A percentile compares a stretch with the other conserved stretches of the same genome.
Evolutionary conservation across 129 eudicot genomes (phyloP).

Genomic region (Oenanthe sinensis): DNA sequence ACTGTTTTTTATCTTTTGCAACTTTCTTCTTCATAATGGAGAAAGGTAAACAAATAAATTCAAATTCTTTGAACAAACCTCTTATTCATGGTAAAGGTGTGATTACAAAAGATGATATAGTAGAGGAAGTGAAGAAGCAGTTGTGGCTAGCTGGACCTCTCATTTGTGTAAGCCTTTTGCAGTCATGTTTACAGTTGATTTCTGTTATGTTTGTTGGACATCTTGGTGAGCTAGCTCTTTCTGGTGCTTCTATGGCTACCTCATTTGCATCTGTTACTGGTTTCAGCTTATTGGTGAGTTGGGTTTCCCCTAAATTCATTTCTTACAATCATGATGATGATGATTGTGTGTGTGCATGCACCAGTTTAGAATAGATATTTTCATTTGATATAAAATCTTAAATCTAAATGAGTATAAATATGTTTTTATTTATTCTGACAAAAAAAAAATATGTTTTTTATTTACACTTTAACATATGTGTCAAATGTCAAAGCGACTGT

Average conservation of each 20-base stretch:
- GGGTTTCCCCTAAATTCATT: not conserved
- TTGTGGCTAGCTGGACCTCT: constrained; percentile 65
- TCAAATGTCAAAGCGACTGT: no score
- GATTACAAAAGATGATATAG: constrained; percentile 31
- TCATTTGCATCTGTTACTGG: constrained; percentile 83
- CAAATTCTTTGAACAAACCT: not conserved
- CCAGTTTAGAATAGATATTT: no score
- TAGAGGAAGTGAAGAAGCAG: constrained; percentile 62
- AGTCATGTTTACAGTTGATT: constrained; percentile 43
- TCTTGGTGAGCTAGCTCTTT: constrained; percentile 71
- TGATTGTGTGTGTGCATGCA: not conserved
- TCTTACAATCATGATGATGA: not conserved
- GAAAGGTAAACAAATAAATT: not conserved
- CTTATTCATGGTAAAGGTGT: not conserved
- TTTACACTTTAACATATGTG: no score
- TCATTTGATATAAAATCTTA: no score
- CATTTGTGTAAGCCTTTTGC: constrained; percentile 43
- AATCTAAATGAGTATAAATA: no score
- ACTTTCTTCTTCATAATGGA: not conserved
- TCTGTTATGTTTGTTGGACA: constrained; percentile 92
- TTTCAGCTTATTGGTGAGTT: constrained; percentile 48
- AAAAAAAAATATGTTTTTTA: no score
- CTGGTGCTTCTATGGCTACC: constrained; percentile 95
- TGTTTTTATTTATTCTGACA: no score
- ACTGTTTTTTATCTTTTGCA: not conserved